Percentiles rank a stretch among this genome's conserved stretches.
These are phyloP conservation scores for Tolypocladium nubicola DNA, from an alignment of 2,329 filamentous ascomycete genomes.

Conservation along the genomic window DNA sequence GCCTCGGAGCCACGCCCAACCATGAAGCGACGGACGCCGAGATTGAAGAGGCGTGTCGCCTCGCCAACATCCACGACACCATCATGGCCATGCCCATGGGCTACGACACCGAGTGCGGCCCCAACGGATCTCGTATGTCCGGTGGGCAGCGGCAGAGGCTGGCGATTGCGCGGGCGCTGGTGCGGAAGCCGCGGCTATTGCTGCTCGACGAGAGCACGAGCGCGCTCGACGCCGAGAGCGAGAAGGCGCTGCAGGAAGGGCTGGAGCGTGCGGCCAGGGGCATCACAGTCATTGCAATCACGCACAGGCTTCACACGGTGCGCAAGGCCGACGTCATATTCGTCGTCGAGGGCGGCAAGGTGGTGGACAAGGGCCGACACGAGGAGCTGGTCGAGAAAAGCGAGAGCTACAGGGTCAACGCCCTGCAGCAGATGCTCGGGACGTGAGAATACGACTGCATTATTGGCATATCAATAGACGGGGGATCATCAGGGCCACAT, in stretches of 20 bases:
- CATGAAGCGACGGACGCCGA: slow-evolving; percentile 46
- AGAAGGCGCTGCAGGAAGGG: slow-evolving; percentile 54
- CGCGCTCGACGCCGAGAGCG: slow-evolving; percentile 62
- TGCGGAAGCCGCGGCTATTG: slow-evolving; percentile 60
- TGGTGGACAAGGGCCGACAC: slow-evolving; percentile 42
- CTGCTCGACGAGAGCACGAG: slow-evolving; percentile 77
- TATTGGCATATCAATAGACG: not conserved
- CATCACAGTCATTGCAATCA: slow-evolving; percentile 48
- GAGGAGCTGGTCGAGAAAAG: slow-evolving; percentile 42
- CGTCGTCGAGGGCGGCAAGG: slow-evolving; percentile 40
- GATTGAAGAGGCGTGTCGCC: slow-evolving; percentile 53
- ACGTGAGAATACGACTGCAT: not conserved
- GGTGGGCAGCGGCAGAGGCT: slow-evolving; percentile 73
- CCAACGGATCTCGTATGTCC: slow-evolving; percentile 64
- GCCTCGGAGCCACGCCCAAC: slow-evolving; percentile 42
- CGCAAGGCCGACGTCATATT: slow-evolving; percentile 47
- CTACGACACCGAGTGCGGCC: slow-evolving; percentile 56
- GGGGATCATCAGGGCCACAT: not conserved
- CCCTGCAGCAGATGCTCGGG: slow-evolving; percentile 37
- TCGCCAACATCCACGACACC: slow-evolving; percentile 62
- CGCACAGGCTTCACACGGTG: slow-evolving; percentile 46
- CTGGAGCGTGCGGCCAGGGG: slow-evolving; percentile 45
- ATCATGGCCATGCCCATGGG: slow-evolving; percentile 52
- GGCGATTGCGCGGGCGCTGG: slow-evolving; percentile 66
- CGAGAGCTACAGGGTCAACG: slow-evolving; percentile 41